Evolutionary conservation across 2,329 filamentous ascomycete species (phyloP).

Genomic region (Colletotrichum sp.): DNA sequence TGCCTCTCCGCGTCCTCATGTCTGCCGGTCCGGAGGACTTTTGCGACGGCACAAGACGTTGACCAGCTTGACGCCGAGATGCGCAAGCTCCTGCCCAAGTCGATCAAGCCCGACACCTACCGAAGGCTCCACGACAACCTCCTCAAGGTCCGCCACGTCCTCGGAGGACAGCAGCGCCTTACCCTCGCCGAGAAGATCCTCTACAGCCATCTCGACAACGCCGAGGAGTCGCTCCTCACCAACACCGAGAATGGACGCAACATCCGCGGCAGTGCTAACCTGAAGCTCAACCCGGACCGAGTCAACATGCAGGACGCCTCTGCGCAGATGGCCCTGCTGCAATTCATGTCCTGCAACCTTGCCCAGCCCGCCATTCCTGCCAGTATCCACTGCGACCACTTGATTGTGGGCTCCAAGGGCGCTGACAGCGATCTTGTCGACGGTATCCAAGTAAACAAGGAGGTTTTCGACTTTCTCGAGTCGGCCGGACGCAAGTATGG

Average conservation of each 20-base stretch:
- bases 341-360: slow-evolving; percentile 98
- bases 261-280: slow-evolving; percentile 86
- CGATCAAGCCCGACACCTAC: slow-evolving; percentile 72
- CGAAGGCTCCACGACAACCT: slow-evolving; percentile 81
- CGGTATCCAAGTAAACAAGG: slow-evolving; percentile 90
- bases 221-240: slow-evolving; percentile 84
- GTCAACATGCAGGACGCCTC: slow-evolving; percentile 99
- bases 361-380: slow-evolving; percentile 90
- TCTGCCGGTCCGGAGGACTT: slow-evolving; percentile 20
- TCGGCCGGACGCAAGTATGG: slow-evolving; percentile 90
- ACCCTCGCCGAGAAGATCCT: slow-evolving; percentile 98
- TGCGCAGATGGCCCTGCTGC: slow-evolving; percentile 96
- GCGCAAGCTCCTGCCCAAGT: slow-evolving; percentile 31
- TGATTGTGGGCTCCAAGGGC: slow-evolving; percentile 95
- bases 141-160: slow-evolving; percentile 73
- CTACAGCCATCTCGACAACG: slow-evolving; percentile 91
- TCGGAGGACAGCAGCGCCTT: slow-evolving; percentile 66
- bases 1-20: slow-evolving; percentile 12
- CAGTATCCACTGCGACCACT: slow-evolving; percentile 98
- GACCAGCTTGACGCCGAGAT: slow-evolving; percentile 35
- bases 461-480: slow-evolving; percentile 97
- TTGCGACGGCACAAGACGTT: slow-evolving; percentile 22
- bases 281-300: slow-evolving; percentile 96
- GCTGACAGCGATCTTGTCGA: slow-evolving; percentile 84
- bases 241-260: slow-evolving; percentile 83